Evolutionary conservation across 805 yeast species (phyloP), one percentile per base, ranked within the genome.

Genomic region (Wickerhamomyces hampshirensis): DNA sequence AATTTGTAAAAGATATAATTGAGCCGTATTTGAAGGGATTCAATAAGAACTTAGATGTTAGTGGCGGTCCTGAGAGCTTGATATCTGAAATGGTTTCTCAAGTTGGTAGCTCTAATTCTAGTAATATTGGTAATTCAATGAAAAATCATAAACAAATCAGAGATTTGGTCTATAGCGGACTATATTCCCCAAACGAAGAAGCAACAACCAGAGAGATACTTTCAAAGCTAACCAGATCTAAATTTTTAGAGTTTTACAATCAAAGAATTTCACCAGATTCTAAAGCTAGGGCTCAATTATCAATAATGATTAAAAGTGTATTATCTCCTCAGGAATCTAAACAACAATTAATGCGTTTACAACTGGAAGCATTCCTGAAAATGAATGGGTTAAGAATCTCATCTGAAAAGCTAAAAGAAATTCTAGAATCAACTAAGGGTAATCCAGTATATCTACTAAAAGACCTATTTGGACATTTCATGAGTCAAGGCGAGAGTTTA

Each of bases 361-460:
- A 70, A 34, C 28, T 74, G 8, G 70, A 66, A 35, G 55, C 62
- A 5, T 70, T 72, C 36, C 50, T 75, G 30, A 66, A 63, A 19
- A 59, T 68, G 43, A 68, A 71, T 35, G 77, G 77, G 0, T 49
- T 75, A 16, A 62, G 69, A 3, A 71, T 75, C 6, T 58, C 69
- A 6, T 52, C 58, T 7, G 65, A 63, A 1, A 63, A 59, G 18
- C 42, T 75, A 17, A 47, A 50, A 5, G 59, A 55, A 10, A 65
- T 75, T 4, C 55, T 73, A 1, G 57, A 61, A 2, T 46, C 46
- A 5, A 47, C 73, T 6, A 53, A 65, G 0, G 67, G 70, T 0
- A 66, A 62, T 4, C 62, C 69, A 5, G 43, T 61, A 1, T 37
- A 34, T 1, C 38, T 76, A 12, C 35, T 65, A 27, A 71, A 68